A percentile compares a stretch with the other conserved stretches of the same genome.
Conservation (phyloP, 164 flowering plant genomes). For the Magnolia sinica region DNA sequence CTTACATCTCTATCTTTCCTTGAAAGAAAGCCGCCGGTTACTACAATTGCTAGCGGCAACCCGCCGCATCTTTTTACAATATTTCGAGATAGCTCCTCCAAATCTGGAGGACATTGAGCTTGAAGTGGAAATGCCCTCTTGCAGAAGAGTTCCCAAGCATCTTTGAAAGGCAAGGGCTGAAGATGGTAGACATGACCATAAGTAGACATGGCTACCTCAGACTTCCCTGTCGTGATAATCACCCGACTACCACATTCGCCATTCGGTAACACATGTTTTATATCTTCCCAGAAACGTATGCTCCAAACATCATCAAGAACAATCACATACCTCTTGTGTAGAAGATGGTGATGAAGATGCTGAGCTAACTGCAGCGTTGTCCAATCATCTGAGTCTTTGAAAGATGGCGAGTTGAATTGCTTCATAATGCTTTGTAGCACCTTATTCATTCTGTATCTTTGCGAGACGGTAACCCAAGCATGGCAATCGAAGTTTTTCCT, state of each 20-base stretch:
- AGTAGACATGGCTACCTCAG: conserved; percentile 7
- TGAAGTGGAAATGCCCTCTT: not conserved
- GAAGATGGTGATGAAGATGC: conserved; percentile 32
- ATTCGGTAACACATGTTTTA: conserved; percentile 35
- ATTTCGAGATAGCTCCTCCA: not conserved
- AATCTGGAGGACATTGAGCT: not conserved
- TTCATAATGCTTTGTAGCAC: conserved; percentile 1
- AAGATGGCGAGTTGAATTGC: conserved; percentile 8
- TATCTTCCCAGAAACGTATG: conserved; percentile 31
- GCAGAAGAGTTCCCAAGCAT: conserved; percentile 2
- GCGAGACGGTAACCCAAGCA: conserved; percentile 29
- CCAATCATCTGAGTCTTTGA: conserved; percentile 13
- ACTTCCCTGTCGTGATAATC: conserved; percentile 31
- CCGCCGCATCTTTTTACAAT: not conserved
- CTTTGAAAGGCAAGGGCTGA: not conserved
- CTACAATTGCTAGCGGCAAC: conserved; percentile 1
- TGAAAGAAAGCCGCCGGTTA: not conserved
- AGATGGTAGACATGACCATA: not conserved
- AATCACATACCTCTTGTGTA: conserved; percentile 40
- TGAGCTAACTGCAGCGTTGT: conserved; percentile 17
- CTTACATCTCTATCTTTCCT: not conserved
- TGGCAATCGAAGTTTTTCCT: conserved; percentile 16
- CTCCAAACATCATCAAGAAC: conserved; percentile 59
- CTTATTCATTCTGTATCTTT: conserved; percentile 6
- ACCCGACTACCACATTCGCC: conserved; percentile 30